Evolutionary conservation across 345 rosid species (phyloP).

Genomic region (Euphorbia pulcherrima): DNA sequence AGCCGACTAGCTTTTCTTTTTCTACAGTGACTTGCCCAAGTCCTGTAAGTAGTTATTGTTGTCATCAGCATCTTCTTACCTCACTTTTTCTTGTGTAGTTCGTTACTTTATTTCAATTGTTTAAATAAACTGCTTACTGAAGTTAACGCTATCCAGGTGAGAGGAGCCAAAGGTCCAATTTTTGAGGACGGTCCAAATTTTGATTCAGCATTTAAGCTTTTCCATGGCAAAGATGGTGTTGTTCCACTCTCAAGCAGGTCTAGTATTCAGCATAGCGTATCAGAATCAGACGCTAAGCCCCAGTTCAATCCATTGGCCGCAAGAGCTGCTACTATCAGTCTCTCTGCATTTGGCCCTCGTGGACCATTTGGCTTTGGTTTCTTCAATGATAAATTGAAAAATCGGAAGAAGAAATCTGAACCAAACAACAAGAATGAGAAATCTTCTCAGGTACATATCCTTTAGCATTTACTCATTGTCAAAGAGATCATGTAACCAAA

Average conservation of each 20-base stretch:
- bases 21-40: slow-evolving; percentile 42
- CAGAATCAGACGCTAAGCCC: slow-evolving; percentile 37
- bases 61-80: background rate
- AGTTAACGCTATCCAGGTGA: slow-evolving; percentile 28
- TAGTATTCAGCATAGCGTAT: slow-evolving; percentile 15
- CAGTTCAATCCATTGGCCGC: slow-evolving; percentile 69
- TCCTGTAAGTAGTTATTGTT: slow-evolving; percentile 33
- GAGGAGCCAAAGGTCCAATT: slow-evolving; percentile 74
- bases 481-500: background rate
- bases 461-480: background rate
- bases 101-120: background rate
- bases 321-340: slow-evolving; percentile 67
- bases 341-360: slow-evolving; percentile 70
- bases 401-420: slow-evolving; percentile 55
- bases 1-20: slow-evolving; percentile 64
- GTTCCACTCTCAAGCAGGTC: slow-evolving; percentile 61
- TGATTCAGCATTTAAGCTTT: slow-evolving; percentile 63
- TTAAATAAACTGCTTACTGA: background rate
- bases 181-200: slow-evolving; percentile 86
- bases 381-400: slow-evolving; percentile 61
- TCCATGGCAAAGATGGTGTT: slow-evolving; percentile 84
- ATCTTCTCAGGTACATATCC: slow-evolving; percentile 52
- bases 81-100: background rate
- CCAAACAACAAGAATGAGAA: slow-evolving; percentile 42
- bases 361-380: slow-evolving; percentile 76